Percentiles rank a stretch among this genome's conserved stretches.
phyloP scores from a whole-genome alignment of 441 rosid genomes.

The Aleurites moluccanus region DNA sequence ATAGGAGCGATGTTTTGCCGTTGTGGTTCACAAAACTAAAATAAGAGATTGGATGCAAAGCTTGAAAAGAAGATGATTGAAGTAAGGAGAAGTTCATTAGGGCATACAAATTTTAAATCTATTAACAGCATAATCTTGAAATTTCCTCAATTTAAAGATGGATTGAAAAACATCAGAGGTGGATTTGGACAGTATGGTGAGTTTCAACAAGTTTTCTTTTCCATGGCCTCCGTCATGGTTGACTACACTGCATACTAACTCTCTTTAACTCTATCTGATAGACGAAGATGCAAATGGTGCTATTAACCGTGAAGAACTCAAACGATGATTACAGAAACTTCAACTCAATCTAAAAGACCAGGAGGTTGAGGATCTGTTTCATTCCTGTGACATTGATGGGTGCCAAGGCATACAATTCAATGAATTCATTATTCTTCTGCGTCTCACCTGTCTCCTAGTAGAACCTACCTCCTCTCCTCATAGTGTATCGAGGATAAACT shows the following conservation, averaged over 20 bases:
- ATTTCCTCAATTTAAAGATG: slow-evolving; percentile 65
- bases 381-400: slow-evolving; percentile 76
- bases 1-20: slow-evolving; percentile 45
- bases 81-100: slow-evolving; percentile 44
- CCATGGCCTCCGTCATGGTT: not conserved
- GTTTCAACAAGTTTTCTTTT: slow-evolving; percentile 27
- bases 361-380: slow-evolving; percentile 67
- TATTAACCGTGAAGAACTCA: slow-evolving; percentile 64
- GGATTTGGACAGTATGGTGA: slow-evolving; percentile 64
- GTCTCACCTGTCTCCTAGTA: slow-evolving; percentile 65
- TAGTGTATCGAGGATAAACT: slow-evolving; percentile 29
- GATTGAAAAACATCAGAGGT: slow-evolving; percentile 55
- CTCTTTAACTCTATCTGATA: slow-evolving; percentile 24
- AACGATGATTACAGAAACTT: slow-evolving; percentile 57
- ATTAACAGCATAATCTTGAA: slow-evolving; percentile 65
- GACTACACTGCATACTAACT: slow-evolving; percentile 17
- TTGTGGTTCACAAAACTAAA: slow-evolving; percentile 48
- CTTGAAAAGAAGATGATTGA: slow-evolving; percentile 70
- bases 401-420: slow-evolving; percentile 73
- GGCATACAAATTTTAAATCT: slow-evolving; percentile 47
- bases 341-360: slow-evolving; percentile 49
- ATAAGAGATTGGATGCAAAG: slow-evolving; percentile 58
- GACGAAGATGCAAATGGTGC: slow-evolving; percentile 65
- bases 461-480: slow-evolving; percentile 45
- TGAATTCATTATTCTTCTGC: slow-evolving; percentile 74